Evolutionary conservation across 2,329 filamentous ascomycete species (phyloP).

Genomic region (Pyrenochaeta sp.): DNA sequence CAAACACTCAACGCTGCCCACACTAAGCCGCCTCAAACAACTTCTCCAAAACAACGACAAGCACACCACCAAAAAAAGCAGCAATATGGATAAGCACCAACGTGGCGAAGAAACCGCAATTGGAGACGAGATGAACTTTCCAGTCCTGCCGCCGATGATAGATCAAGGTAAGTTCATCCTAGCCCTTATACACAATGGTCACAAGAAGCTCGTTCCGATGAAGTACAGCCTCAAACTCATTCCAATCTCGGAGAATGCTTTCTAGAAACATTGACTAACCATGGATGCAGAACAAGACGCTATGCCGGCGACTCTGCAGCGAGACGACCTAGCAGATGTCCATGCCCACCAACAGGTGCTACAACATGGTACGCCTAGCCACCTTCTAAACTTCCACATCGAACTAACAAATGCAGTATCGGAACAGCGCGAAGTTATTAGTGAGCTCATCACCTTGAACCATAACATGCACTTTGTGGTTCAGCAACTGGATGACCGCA

Average conservation of each 20-base stretch:
- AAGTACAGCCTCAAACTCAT: neutral
- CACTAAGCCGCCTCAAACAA: neutral
- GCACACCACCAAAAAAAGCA: neutral
- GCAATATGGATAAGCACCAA: neutral
- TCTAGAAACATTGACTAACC: neutral
- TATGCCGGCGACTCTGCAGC: neutral
- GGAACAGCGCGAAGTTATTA: neutral
- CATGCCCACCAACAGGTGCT: neutral
- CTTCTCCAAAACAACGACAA: neutral
- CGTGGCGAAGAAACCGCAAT: neutral
- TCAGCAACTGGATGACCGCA: conserved; percentile 79
- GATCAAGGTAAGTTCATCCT: conserved; percentile 4
- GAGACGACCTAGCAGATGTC: neutral
- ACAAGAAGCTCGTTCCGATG: neutral
- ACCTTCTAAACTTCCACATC: too few relatives aligned
- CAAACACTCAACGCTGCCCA: conserved; percentile 1
- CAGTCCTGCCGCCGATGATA: neutral
- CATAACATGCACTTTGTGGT: neutral
- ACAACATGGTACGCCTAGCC: neutral
- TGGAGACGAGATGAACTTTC: neutral
- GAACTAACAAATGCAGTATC: conserved; percentile 10
- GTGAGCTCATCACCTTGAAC: conserved; percentile 6
- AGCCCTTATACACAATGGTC: neutral
- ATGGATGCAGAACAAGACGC: conserved; percentile 1
- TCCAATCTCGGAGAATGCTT: neutral